Percentiles rank a stretch among this genome's conserved stretches.
phyloP scores from a whole-genome alignment of 768 basidiomycete genomes.

The Hypholoma sublateritium region DNA sequence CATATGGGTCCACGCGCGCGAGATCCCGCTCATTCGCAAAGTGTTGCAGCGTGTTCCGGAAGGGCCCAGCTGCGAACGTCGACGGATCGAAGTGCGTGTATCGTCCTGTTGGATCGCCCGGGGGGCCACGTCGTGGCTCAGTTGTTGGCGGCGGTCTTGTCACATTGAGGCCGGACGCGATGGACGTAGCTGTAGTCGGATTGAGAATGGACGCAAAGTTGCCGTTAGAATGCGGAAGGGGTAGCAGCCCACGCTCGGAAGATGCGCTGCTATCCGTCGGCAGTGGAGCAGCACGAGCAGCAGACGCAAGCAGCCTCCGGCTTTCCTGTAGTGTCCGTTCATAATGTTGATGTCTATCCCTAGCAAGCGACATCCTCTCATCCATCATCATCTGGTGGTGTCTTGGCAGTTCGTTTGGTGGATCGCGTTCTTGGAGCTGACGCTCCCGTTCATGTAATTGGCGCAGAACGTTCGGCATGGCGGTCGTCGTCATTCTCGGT shows the following conservation, averaged over 20 bases:
- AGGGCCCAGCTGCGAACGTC: constrained; percentile 44
- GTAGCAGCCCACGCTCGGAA: background rate
- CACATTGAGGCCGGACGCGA: background rate
- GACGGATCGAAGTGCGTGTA: constrained; percentile 26
- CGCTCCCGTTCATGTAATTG: no score
- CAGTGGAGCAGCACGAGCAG: no score
- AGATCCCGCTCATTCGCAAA: constrained; percentile 17
- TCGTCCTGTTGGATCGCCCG: background rate
- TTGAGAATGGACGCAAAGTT: background rate
- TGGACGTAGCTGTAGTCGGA: background rate
- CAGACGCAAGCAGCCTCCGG: no score
- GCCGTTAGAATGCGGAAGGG: background rate
- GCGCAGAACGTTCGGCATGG: no score
- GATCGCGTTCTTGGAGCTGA: no score
- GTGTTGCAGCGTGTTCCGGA: constrained; percentile 47
- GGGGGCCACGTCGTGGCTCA: background rate
- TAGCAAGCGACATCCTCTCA: no score
- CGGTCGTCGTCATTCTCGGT: no score
- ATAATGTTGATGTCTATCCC: no score
- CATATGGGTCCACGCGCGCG: background rate
- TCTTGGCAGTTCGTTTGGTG: no score
- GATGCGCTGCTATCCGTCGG: no score
- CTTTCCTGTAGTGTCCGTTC: no score
- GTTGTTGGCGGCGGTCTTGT: background rate
- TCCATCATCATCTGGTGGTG: no score